Conservation (phyloP, 2,329 filamentous ascomycete species). For the Incumbomyces delicatus region DNA sequence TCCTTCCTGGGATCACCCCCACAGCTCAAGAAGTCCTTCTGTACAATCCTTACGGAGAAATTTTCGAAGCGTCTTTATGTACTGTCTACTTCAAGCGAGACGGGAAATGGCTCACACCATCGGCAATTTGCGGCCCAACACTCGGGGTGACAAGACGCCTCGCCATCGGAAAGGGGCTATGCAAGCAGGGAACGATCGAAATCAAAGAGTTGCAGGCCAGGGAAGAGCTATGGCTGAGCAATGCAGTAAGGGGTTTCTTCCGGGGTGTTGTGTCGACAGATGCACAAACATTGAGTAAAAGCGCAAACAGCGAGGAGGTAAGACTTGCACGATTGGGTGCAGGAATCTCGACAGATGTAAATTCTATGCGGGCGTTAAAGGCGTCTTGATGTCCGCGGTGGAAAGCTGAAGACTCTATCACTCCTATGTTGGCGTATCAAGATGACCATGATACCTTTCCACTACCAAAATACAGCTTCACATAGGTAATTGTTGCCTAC, state of each 20-base stretch:
- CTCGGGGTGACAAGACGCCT: slow-evolving; percentile 73
- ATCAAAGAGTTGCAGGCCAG: slow-evolving; percentile 52
- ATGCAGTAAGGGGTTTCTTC: slow-evolving; percentile 69
- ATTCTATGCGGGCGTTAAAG: background rate
- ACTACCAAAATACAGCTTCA: too few relatives aligned
- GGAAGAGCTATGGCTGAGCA: slow-evolving; percentile 81
- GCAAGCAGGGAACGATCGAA: slow-evolving; percentile 48
- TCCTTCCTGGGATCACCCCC: slow-evolving; percentile 30
- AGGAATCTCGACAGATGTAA: too few relatives aligned
- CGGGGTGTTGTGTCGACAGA: background rate
- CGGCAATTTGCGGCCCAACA: slow-evolving; percentile 67
- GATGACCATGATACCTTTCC: too few relatives aligned
- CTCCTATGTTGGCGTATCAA: too few relatives aligned
- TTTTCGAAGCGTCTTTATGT: slow-evolving; percentile 81
- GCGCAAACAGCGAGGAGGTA: background rate
- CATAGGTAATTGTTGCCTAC: too few relatives aligned
- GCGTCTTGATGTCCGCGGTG: background rate
- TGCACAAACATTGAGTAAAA: background rate
- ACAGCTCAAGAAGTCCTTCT: slow-evolving; percentile 63
- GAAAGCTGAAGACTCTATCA: too few relatives aligned
- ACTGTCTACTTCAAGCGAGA: slow-evolving; percentile 69
- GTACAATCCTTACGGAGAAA: slow-evolving; percentile 51
- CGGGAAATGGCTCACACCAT: slow-evolving; percentile 71
- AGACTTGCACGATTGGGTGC: background rate
- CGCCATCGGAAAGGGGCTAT: slow-evolving; percentile 63